Base-by-base conservation (phyloP, 2,329 filamentous ascomycete species). In the Beauveria caledonica region DNA sequence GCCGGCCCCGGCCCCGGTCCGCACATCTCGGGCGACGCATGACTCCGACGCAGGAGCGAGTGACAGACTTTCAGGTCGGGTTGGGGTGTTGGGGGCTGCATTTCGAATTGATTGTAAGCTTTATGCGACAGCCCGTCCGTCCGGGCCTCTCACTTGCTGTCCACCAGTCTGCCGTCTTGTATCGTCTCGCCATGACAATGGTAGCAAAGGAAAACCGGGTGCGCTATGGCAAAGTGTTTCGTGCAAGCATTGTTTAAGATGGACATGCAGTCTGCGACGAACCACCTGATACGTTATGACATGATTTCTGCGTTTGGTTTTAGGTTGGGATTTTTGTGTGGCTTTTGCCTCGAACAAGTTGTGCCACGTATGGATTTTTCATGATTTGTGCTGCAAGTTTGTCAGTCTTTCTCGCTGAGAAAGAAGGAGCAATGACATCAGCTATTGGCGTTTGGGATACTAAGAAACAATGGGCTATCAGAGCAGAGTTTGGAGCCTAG, bases 1-100 rank as follows among this genome's bases (percentile, higher is more conserved):
- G 56, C 60, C 62, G 66, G 57, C 66, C 64, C 60, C 19, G 58
- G 42, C 58, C 45, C 52, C 39, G 59, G 48, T 15, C 58, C 36
- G 59, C n/a, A 54, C 25, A 36, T 13, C 19, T 46, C 27, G 58
- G 49, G 40, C 10, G 21, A 19, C 15, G 49, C 33, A 44, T 59
- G 23, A 33, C 11, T 1, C 39, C 13, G 25, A 44, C 3, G 11
- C 25, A 36, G 25, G 7, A 25, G 42, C 39, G n/a, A n/a, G 17
- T 36, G 19, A 25, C 42, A 27, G 17, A 25, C 10, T 25, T 21
- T 8, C 33, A 40, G 39, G 44, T 33, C 11, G 27, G 11, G n/a
- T 5, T 40, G 19, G 19, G 4, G 17, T 23, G 40, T 15, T 50
- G 29, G 17, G 15, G 27, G 13, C 17, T 50, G 15, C 23, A 23